Base-by-base conservation (phyloP, 2,329 filamentous ascomycete genomes). In the Aspergillus phoenicis region DNA sequence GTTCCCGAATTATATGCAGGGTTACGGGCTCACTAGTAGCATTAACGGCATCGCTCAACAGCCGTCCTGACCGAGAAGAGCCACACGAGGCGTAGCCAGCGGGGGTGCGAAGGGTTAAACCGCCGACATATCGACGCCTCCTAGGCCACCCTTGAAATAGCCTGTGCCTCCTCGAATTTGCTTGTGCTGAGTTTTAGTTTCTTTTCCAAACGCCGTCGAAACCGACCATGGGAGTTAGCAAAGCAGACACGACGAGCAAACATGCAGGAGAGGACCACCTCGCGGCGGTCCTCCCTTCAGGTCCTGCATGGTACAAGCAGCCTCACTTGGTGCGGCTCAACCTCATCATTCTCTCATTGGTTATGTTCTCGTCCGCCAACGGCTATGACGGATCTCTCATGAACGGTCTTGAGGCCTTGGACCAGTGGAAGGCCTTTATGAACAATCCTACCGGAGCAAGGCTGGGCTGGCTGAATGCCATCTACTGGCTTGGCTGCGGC, bases 321-420 rank as follows among this genome's bases (percentile, higher is more conserved):
- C 4, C 28, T n/a, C 55, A 61, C 26, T 56, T 61, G 8, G 1
- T 61, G 1, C 49, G 51, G 7, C 59, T 61, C n/a, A 61, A 61
- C 24, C 28, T 38, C 17, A 61, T 61, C 17, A 61, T 61, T 8
- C 24, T 61, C 13, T 54, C 59, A 8, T n/a, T 61, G 7, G 59
- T 61, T 4, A 47, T 61, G 48, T 58, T 61, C 33, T 61, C 61
- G 15, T 63, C 61, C 8, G 59, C 61, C 33, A 63, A 54, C 11
- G 61, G 61, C 20, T 63, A 48, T 36, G 61, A 63, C 39, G 61
- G 58, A 24, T 60, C 58, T 1, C 56, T 63, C 11, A 65, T 70
- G 63, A 76, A 76, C 57, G 72, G 73, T 15, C 70, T 76, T 1
- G 66, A 75, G 57, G 69, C 73, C 4, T 62, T 78, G 4, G 53